These are phyloP conservation scores for Cytidiella melzeri DNA, from an alignment of 768 basidiomycete species.

Conservation along the genomic window DNA sequence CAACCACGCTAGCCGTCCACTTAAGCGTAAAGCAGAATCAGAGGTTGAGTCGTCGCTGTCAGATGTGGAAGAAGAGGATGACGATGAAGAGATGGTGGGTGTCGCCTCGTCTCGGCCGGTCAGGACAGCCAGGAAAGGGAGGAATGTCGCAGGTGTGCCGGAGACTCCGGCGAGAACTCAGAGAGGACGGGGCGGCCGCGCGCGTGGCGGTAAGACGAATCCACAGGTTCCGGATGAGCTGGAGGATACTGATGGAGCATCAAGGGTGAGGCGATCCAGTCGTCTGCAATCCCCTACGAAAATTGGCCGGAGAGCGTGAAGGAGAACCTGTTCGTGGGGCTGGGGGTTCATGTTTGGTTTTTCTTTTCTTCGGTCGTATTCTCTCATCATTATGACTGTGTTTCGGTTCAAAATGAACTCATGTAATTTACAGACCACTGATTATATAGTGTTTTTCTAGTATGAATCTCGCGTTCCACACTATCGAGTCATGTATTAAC, in stretches of 20 bases:
- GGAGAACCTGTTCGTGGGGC: no score
- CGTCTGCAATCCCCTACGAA: neutral
- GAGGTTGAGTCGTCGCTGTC: conserved; percentile 18
- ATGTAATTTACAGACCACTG: no score
- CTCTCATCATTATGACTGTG: no score
- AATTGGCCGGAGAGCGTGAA: no score
- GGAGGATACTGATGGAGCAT: neutral
- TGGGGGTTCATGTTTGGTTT: neutral
- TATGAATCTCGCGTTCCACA: no score
- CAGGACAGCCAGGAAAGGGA: neutral
- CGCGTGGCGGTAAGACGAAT: neutral
- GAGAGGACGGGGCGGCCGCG: neutral
- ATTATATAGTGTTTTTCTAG: no score
- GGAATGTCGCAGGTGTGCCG: neutral
- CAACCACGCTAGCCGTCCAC: conserved; percentile 18
- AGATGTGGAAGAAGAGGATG: conserved; percentile 16
- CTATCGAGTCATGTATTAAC: no score
- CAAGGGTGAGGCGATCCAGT: conserved; percentile 5
- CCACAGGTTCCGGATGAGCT: neutral
- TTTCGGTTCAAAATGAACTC: no score
- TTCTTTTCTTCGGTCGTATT: no score
- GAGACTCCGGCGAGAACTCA: neutral
- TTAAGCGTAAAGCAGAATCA: conserved; percentile 30
- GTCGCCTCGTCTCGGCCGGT: neutral
- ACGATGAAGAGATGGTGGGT: conserved; percentile 10